Conservation (phyloP, 2,329 filamentous ascomycete genomes). For the Fusarium beomiforme region DNA sequence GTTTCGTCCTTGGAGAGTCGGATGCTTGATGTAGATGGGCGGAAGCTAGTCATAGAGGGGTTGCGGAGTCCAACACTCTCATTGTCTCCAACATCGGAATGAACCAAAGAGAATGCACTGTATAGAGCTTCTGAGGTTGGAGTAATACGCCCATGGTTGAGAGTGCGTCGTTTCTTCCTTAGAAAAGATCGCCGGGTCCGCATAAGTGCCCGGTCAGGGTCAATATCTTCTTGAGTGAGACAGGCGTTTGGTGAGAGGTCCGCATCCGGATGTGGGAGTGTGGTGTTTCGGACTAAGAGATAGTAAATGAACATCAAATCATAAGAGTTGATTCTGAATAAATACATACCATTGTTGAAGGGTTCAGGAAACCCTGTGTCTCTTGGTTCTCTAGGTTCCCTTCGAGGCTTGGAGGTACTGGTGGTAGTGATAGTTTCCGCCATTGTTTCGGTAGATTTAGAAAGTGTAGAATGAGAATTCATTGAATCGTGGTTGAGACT, state of each 20-base stretch:
- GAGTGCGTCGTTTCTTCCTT: slow-evolving; percentile 55
- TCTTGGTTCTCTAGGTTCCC: slow-evolving; percentile 46
- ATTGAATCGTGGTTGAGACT: slow-evolving; percentile 1
- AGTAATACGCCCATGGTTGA: slow-evolving; percentile 58
- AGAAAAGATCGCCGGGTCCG: slow-evolving; percentile 60
- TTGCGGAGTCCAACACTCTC: slow-evolving; percentile 37
- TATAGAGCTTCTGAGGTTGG: slow-evolving; percentile 48
- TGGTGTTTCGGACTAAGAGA: slow-evolving; percentile 63
- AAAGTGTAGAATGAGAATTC: background rate
- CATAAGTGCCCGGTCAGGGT: slow-evolving; percentile 53
- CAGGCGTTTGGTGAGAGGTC: slow-evolving; percentile 65
- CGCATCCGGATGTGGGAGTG: slow-evolving; percentile 70
- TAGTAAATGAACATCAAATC: background rate
- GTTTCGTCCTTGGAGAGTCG: slow-evolving; percentile 51
- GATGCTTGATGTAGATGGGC: slow-evolving; percentile 47
- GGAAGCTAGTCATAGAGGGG: slow-evolving; percentile 44
- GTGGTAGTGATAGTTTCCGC: slow-evolving; percentile 38
- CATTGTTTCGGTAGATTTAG: slow-evolving; percentile 44
- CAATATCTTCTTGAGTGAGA: slow-evolving; percentile 65
- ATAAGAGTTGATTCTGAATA: no score
- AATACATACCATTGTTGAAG: slow-evolving; percentile 56
- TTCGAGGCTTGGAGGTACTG: slow-evolving; percentile 39
- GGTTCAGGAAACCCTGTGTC: slow-evolving; percentile 65
- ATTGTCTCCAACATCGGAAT: slow-evolving; percentile 37
- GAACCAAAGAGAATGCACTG: slow-evolving; percentile 48